Evolutionary conservation across 768 basidiomycete species (phyloP), one percentile per base, ranked within the genome.

Genomic region (Tricholoma terreum): DNA sequence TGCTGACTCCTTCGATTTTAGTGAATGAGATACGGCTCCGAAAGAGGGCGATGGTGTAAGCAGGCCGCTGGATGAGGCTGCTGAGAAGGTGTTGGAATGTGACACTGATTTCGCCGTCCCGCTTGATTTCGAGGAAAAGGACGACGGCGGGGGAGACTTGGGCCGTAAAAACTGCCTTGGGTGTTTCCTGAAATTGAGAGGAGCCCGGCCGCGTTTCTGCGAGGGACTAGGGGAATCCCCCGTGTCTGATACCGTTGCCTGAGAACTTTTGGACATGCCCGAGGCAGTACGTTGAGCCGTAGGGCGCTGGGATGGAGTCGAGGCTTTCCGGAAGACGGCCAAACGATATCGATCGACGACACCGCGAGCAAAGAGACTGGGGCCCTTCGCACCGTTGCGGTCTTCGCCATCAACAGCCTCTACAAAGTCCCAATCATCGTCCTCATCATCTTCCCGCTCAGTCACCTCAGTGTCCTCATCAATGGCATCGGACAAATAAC

Each of bases 361-460:
- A 5, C 93, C 93, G n/a, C 92, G 85, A 42, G 93, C 88, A 67
- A 94, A 94, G 36, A 94, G 79, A 66, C 87, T 94, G 17, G 84
- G 83, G 6, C 85, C 91, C 66, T 86, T 85, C 22, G 86, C 75
- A 15, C 92, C 91, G 59, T 94, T 93, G 58, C 86, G 80, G 56
- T 92, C 92, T 67, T 92, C 91, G n/a, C 84, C 85, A 61, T 88
- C 87, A 5, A 75, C 89, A 36, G 82, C 83, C 64, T 93, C 90
- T 58, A 96, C 81, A 60, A 94, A 83, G 80, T 94, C 93, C 93
- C 94, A 96, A 56, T 94, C 93, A 40, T 92, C 89, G 51, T 93
- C 92, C 54, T 87, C 84, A 17, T 85, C 84, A 19, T 82, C 80
- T 19, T 79, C 75, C n/a, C 76, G 73, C 65, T 76, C 78, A 51